Conservation (phyloP, 2,329 filamentous ascomycete species). For the Paraconiothyrium brasiliense region DNA sequence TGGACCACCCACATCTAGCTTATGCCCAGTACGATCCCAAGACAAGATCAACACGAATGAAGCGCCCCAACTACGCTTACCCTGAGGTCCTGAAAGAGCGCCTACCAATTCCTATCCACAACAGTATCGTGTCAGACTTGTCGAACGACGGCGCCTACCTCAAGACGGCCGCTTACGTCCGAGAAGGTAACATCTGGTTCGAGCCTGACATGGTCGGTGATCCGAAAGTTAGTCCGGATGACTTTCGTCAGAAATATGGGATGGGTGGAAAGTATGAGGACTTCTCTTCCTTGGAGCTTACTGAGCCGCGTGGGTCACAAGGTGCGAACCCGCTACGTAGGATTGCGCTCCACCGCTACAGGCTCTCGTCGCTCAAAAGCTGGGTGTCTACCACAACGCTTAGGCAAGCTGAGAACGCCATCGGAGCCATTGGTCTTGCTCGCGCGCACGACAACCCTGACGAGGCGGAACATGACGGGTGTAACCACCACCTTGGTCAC, state of each 20-base stretch:
- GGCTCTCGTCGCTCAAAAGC: constrained; percentile 24
- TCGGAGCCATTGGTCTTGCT: constrained; percentile 36
- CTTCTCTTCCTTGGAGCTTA: constrained; percentile 39
- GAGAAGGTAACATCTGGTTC: constrained; percentile 34
- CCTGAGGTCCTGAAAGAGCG: constrained; percentile 39
- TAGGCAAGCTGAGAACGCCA: constrained; percentile 30
- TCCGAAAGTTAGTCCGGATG: constrained; percentile 24
- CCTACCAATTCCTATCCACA: constrained; percentile 38
- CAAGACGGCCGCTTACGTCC: constrained; percentile 29
- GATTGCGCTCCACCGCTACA: constrained; percentile 36
- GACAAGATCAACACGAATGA: constrained; percentile 39
- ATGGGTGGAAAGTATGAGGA: constrained; percentile 31
- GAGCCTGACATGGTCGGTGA: constrained; percentile 40
- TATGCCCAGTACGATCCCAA: constrained; percentile 38
- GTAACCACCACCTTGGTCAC: constrained; percentile 32
- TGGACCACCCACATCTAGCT: constrained; percentile 42
- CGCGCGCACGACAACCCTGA: constrained; percentile 23
- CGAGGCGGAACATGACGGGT: constrained; percentile 26
- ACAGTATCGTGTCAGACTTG: constrained; percentile 35
- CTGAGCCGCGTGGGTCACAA: constrained; percentile 25
- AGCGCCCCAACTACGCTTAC: constrained; percentile 42
- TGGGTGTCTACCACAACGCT: constrained; percentile 23
- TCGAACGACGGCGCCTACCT: constrained; percentile 33
- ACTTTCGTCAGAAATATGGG: constrained; percentile 27
- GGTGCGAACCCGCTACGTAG: constrained; percentile 29